phyloP scores from a whole-genome alignment of 495 filamentous ascomycete genomes.

The Podospora comata region DNA sequence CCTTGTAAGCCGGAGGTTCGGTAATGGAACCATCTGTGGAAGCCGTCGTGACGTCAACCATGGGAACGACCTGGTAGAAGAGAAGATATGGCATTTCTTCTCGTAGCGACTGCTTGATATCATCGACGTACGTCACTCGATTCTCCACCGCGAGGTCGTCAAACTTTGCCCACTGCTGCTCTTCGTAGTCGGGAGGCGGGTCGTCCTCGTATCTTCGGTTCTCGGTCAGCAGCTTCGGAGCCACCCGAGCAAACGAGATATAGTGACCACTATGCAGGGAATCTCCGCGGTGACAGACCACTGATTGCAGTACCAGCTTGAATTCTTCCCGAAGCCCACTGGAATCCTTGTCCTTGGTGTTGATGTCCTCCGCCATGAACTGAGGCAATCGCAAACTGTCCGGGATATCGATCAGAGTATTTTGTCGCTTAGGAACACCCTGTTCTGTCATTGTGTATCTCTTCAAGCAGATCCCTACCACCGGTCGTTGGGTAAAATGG shows the following conservation, averaged over 20 bases:
- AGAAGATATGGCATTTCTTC: slow-evolving; percentile 91
- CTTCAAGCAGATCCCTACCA: slow-evolving; percentile 89
- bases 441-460: slow-evolving; percentile 73
- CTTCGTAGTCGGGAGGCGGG: slow-evolving; percentile 50
- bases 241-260: slow-evolving; percentile 72
- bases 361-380: slow-evolving; percentile 79
- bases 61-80: slow-evolving; percentile 91
- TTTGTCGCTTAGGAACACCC: slow-evolving; percentile 63
- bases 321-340: slow-evolving; percentile 59
- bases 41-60: slow-evolving; percentile 62
- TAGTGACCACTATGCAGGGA: slow-evolving; percentile 93
- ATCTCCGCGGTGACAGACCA: slow-evolving; percentile 86
- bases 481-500: slow-evolving; percentile 60
- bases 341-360: slow-evolving; percentile 58
- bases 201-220: slow-evolving; percentile 53
- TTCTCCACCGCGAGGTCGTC: slow-evolving; percentile 68
- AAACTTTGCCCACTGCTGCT: slow-evolving; percentile 80
- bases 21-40: slow-evolving; percentile 50
- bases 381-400: slow-evolving; percentile 82
- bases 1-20: slow-evolving; percentile 56
- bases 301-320: slow-evolving; percentile 82
- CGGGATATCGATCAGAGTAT: slow-evolving; percentile 87
- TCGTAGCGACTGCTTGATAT: slow-evolving; percentile 66
- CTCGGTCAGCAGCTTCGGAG: slow-evolving; percentile 52
- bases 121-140: slow-evolving; percentile 71